These are phyloP conservation scores for Rhynchospora tenuis DNA, from an alignment of 176 grass and related monocot species.

Conservation along the genomic window DNA sequence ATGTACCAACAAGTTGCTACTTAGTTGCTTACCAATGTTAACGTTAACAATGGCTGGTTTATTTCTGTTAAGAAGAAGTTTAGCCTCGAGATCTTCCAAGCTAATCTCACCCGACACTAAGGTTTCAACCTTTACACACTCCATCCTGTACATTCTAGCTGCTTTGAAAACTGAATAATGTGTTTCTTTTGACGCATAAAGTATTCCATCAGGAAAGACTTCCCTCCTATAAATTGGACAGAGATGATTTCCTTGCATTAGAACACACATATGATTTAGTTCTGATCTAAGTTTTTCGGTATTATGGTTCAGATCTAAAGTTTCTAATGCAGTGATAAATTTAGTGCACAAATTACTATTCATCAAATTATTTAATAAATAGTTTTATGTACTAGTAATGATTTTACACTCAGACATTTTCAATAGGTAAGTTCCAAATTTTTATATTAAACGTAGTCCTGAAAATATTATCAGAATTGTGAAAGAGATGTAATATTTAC, in stretches of 20 bases:
- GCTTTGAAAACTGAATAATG: slow-evolving; percentile 96
- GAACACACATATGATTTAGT: too few species aligned
- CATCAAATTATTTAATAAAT: not conserved
- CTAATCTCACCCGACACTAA: slow-evolving; percentile 74
- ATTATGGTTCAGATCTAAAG: too few species aligned
- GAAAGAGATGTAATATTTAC: not conserved
- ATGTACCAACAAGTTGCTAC: too few species aligned
- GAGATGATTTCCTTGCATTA: too few species aligned
- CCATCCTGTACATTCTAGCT: slow-evolving; percentile 87
- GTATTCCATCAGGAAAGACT: slow-evolving; percentile 61
- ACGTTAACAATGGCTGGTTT: slow-evolving; percentile 84
- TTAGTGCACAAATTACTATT: not conserved
- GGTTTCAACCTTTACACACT: slow-evolving; percentile 73
- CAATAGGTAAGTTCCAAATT: too few species aligned
- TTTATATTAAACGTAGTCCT: too few species aligned
- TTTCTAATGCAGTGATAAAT: not conserved
- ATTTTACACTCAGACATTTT: too few species aligned
- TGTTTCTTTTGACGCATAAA: slow-evolving; percentile 67
- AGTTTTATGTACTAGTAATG: too few species aligned
- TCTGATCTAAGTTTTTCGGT: too few species aligned
- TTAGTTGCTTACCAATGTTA: slow-evolving; percentile 45
- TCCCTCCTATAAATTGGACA: slow-evolving; percentile 45
- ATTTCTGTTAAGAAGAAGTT: slow-evolving; percentile 49
- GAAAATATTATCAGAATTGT: not conserved
- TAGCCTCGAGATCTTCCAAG: slow-evolving; percentile 46